Conservation (phyloP, 441 rosid genomes). For the California macrophylla region DNA sequence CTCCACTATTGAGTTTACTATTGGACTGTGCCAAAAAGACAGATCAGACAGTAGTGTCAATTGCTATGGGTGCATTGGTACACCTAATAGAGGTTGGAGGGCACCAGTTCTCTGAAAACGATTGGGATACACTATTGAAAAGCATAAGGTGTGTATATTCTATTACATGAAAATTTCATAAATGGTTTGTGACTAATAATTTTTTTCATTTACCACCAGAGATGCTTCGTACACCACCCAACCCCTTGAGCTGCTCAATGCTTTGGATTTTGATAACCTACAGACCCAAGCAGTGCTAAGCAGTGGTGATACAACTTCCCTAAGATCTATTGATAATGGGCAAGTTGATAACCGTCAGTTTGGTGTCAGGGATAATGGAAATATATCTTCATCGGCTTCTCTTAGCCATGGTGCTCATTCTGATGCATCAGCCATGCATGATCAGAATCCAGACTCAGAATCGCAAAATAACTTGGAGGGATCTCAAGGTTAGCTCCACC, state of each 20-base stretch:
- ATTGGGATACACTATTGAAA: constrained; percentile 95
- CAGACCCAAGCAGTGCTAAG: constrained; percentile 29
- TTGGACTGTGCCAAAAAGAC: constrained; percentile 95
- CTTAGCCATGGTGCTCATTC: constrained; percentile 23
- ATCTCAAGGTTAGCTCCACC: constrained; percentile 52
- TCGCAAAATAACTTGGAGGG: constrained; percentile 35
- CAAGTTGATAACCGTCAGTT: constrained; percentile 30
- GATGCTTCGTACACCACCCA: constrained; percentile 98
- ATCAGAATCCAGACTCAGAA: constrained; percentile 32
- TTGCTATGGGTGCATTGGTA: constrained; percentile 88
- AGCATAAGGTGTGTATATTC: constrained; percentile 69
- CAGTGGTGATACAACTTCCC: constrained; percentile 20
- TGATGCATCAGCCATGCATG: constrained; percentile 16
- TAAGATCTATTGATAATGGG: constrained; percentile 6
- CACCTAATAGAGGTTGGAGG: constrained; percentile 99
- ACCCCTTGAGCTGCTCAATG: constrained; percentile 93
- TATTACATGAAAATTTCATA: constrained; percentile 14
- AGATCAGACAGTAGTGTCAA: constrained; percentile 96
- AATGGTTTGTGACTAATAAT: constrained; percentile 14
- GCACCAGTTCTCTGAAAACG: constrained; percentile 88
- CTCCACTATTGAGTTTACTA: constrained; percentile 86
- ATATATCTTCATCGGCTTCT: constrained; percentile 30
- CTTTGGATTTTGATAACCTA: constrained; percentile 51
- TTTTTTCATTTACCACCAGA: constrained; percentile 32
- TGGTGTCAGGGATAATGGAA: constrained; percentile 37